Evolutionary conservation across 257 asterid genomes (phyloP).

Genomic region (Solanum bulbocastanum): DNA sequence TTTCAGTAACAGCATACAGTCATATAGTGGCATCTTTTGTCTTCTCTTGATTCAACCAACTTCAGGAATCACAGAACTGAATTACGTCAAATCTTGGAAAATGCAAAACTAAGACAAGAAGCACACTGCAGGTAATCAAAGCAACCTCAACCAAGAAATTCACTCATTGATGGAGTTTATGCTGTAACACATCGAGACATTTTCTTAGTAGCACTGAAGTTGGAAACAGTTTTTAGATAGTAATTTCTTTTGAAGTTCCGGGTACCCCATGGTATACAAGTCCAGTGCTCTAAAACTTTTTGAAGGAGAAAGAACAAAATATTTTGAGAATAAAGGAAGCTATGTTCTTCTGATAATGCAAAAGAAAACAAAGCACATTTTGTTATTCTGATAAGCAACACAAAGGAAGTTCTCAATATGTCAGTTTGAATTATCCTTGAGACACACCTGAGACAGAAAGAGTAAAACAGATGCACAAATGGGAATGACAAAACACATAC

Average conservation of each 20-base stretch:
- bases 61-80: neutral
- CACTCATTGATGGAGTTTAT: neutral
- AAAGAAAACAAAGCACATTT: neutral
- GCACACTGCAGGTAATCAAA: neutral
- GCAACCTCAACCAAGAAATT: neutral
- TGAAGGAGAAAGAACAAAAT: neutral
- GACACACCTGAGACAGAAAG: neutral
- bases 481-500: neutral
- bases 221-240: neutral
- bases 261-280: neutral
- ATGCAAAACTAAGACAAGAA: neutral
- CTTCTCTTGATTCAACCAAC: neutral
- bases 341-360: neutral
- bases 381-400: neutral
- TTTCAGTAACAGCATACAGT: constrained; percentile 80
- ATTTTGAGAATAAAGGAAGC: neutral
- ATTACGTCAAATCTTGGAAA: neutral
- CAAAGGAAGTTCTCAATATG: neutral
- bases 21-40: constrained; percentile 76
- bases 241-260: neutral
- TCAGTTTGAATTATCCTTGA: neutral
- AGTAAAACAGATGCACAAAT: neutral
- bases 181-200: neutral
- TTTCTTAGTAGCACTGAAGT: neutral
- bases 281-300: neutral